Evolutionary conservation across 495 filamentous ascomycete genomes (phyloP), one percentile per base, ranked within the genome.

Genomic region (Poronia punctata): DNA sequence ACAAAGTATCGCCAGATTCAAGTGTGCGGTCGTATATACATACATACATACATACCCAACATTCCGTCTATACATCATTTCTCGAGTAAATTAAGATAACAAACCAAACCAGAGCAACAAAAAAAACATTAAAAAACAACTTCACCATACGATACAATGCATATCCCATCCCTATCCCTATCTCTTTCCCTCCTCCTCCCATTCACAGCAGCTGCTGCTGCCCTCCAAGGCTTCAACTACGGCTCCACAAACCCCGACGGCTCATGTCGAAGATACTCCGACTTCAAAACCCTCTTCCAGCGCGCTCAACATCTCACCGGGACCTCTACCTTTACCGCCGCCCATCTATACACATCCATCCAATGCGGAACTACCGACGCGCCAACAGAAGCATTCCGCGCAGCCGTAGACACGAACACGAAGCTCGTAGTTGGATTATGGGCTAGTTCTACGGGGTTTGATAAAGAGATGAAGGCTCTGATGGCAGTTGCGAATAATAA

Each of bases 171-270:
- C n/a, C n/a, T n/a, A n/a, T n/a, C n/a, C n/a, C n/a, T n/a, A n/a
- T n/a, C n/a, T n/a, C n/a, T n/a, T n/a, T n/a, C n/a, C n/a, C n/a
- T n/a, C n/a, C n/a, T n/a, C n/a, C n/a, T n/a, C n/a, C n/a, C n/a
- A n/a, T n/a, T n/a, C n/a, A n/a, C n/a, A n/a, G n/a, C n/a, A n/a
- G n/a, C n/a, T n/a, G n/a, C n/a, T n/a, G n/a, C n/a, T n/a, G 22
- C 52, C 29, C 65, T 56, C 51, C 67, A 76, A 43, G 85, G 85
- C 40, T 88, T 88, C 72, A 88, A 86, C 69, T 82, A 85, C 56
- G 83, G 81, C 49, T 46, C 73, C 8, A 72, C 67, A 42, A 53
- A 67, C 55, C 43, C 48, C 20, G 78, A 84, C 56, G 75, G 79
- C 30, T 70, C 70, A 38, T 52, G 67, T 52, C 80, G 78, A 46